Percentiles rank a stretch among this genome's conserved stretches.
Evolutionary conservation across 1,284 basidiomycete genomes (phyloP).

Genomic region (Singerocomus inundabilis): DNA sequence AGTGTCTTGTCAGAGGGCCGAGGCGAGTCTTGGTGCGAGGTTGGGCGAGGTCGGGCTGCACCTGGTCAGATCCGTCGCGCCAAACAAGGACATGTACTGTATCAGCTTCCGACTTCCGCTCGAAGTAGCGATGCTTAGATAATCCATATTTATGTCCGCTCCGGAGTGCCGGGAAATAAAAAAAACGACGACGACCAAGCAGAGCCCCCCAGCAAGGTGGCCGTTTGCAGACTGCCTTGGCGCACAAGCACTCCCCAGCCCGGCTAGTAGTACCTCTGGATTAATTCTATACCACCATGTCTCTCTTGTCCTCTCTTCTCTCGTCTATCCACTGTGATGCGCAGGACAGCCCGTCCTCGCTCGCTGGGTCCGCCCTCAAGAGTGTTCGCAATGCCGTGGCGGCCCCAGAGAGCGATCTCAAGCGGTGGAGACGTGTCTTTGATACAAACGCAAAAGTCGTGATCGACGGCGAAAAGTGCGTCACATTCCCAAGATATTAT

Average conservation of each 20-base stretch:
- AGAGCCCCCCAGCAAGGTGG: no score
- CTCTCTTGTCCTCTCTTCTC: constrained; percentile 39
- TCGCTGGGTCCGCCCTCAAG: constrained; percentile 55
- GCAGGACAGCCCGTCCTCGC: constrained; percentile 34
- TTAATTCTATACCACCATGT: constrained; percentile 31
- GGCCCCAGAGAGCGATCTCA: constrained; percentile 78
- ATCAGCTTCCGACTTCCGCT: constrained; percentile 85
- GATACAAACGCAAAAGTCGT: constrained; percentile 75
- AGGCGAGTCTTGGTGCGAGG: constrained; percentile 58
- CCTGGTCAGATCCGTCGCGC: constrained; percentile 90
- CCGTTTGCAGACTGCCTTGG: constrained; percentile 13
- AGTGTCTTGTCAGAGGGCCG: constrained; percentile 61
- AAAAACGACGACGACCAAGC: constrained; percentile 9
- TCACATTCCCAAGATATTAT: constrained; percentile 23
- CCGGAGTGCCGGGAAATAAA: neutral
- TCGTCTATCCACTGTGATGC: constrained; percentile 56
- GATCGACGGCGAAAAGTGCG: constrained; percentile 76
- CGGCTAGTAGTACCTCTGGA: constrained; percentile 23
- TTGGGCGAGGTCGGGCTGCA: constrained; percentile 64
- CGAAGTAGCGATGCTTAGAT: constrained; percentile 44
- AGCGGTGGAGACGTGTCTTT: constrained; percentile 84
- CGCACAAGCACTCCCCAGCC: constrained; percentile 18
- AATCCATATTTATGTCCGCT: constrained; percentile 27
- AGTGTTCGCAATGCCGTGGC: constrained; percentile 66
- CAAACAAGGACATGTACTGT: constrained; percentile 99